A percentile compares a stretch with the other conserved stretches of the same genome.
phyloP scores from a whole-genome alignment of 2,329 filamentous ascomycete genomes.

The Colletotrichum sp. region DNA sequence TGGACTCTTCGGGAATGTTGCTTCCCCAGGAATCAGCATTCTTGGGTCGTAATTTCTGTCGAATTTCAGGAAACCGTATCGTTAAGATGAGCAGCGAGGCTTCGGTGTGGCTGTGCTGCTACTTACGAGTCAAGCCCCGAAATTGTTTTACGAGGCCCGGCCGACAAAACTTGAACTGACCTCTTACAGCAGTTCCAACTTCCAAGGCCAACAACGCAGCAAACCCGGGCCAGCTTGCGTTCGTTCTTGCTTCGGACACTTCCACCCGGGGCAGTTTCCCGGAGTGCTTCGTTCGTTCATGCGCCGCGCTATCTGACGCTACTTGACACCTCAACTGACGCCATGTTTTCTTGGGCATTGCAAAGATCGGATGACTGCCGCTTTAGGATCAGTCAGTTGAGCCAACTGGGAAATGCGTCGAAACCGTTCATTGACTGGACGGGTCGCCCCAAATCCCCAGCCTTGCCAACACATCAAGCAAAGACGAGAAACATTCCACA shows the following conservation, averaged over 20 bases:
- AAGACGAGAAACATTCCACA: conserved; percentile 2
- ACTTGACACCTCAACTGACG: conserved; percentile 12
- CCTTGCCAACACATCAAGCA: conserved; percentile 11
- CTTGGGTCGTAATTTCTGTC: not conserved
- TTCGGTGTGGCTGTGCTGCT: conserved; percentile 9
- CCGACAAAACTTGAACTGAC: not conserved
- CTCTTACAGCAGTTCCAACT: not conserved
- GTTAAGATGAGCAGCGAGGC: conserved; percentile 12
- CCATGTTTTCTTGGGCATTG: conserved; percentile 10
- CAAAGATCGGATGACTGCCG: conserved; percentile 8
- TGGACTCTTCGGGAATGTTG: not conserved
- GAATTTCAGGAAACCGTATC: not conserved
- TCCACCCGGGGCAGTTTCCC: not conserved
- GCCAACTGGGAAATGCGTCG: not conserved
- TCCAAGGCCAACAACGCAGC: not conserved
- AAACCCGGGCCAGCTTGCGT: not conserved
- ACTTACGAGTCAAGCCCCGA: conserved; percentile 14
- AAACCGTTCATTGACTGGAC: not conserved
- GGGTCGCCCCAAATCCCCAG: not conserved
- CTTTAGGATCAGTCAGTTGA: not conserved
- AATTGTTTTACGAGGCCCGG: not conserved
- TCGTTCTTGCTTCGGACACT: not conserved
- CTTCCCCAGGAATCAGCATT: not conserved
- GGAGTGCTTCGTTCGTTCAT: not conserved
- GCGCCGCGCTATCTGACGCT: conserved; percentile 3